A percentile compares a stretch with the other conserved stretches of the same genome.
Conservation (phyloP, 2,329 filamentous ascomycete species). For the Verticillium nonalfalfae region DNA sequence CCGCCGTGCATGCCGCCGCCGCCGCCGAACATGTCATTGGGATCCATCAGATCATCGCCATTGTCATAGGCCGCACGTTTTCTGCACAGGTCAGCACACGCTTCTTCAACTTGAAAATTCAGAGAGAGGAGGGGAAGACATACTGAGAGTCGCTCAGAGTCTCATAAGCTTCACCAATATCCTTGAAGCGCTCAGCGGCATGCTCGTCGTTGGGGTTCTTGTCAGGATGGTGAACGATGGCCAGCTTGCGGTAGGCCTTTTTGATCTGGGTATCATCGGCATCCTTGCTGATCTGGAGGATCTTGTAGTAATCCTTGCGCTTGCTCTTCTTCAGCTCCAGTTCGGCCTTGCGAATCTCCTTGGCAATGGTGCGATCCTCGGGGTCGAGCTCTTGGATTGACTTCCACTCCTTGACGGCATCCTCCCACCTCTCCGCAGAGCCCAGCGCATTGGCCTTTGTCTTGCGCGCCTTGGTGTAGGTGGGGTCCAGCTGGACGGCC, state of each 20-base stretch:
- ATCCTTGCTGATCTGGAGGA: constrained; percentile 81
- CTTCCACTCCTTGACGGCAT: constrained; percentile 85
- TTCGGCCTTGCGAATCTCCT: constrained; percentile 85
- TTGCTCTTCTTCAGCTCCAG: constrained; percentile 96
- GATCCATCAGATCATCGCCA: constrained; percentile 85
- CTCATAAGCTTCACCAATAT: constrained; percentile 95
- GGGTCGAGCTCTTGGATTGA: constrained; percentile 76
- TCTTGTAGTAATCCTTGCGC: constrained; percentile 98
- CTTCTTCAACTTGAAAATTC: neutral
- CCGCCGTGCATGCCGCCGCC: constrained; percentile 51
- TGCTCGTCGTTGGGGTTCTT: constrained; percentile 87
- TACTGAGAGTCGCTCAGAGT: constrained; percentile 90
- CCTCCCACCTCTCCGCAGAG: constrained; percentile 84
- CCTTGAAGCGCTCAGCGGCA: constrained; percentile 92
- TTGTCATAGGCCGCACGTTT: constrained; percentile 89
- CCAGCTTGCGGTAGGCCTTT: constrained; percentile 92
- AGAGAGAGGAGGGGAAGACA: constrained; percentile 28
- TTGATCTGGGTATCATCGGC: constrained; percentile 83
- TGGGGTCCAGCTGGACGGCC: constrained; percentile 75
- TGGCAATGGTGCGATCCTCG: constrained; percentile 69
- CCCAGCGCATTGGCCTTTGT: constrained; percentile 89
- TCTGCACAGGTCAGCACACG: constrained; percentile 39
- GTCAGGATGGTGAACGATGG: constrained; percentile 91
- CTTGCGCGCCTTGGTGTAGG: constrained; percentile 86
- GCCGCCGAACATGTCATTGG: constrained; percentile 73